phyloP scores from a whole-genome alignment of 23 red algal species.

The Gracilaria vermiculophylla region DNA sequence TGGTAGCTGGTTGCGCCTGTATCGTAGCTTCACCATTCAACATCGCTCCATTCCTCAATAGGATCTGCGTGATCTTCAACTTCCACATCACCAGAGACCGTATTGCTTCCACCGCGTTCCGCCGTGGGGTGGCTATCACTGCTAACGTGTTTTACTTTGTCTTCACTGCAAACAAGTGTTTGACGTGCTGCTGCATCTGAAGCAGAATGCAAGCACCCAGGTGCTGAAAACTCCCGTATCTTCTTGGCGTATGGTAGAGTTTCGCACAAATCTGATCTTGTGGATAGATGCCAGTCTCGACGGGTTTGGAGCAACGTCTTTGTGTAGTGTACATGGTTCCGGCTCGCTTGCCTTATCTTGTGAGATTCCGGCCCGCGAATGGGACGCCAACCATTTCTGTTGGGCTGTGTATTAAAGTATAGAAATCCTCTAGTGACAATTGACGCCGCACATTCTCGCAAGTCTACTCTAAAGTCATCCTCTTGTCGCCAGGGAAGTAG shows the following conservation, averaged over 20 bases:
- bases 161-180: not conserved
- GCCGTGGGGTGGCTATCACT: not conserved
- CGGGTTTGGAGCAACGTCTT: not conserved
- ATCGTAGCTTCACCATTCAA: not conserved
- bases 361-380: slow-evolving; percentile 57
- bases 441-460: slow-evolving; percentile 67
- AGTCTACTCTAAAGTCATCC: slow-evolving; percentile 12
- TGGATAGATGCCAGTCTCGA: not conserved
- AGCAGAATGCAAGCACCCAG: not conserved
- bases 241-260: slow-evolving; percentile 18
- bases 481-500: slow-evolving; percentile 60
- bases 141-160: not conserved
- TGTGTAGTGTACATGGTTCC: slow-evolving; percentile 16
- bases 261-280: slow-evolving; percentile 17
- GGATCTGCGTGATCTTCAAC: slow-evolving; percentile 11
- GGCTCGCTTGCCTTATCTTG: slow-evolving; percentile 1
- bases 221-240: slow-evolving; percentile 3
- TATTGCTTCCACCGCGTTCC: not conserved
- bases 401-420: slow-evolving; percentile 40
- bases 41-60: slow-evolving; percentile 19
- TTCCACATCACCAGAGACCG: not conserved
- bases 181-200: not conserved
- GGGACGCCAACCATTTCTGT: slow-evolving; percentile 55
- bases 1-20: not conserved
- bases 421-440: slow-evolving; percentile 66